Base-by-base conservation (phyloP, 2,329 filamentous ascomycete genomes). In the Colletotrichum endophyticum region DNA sequence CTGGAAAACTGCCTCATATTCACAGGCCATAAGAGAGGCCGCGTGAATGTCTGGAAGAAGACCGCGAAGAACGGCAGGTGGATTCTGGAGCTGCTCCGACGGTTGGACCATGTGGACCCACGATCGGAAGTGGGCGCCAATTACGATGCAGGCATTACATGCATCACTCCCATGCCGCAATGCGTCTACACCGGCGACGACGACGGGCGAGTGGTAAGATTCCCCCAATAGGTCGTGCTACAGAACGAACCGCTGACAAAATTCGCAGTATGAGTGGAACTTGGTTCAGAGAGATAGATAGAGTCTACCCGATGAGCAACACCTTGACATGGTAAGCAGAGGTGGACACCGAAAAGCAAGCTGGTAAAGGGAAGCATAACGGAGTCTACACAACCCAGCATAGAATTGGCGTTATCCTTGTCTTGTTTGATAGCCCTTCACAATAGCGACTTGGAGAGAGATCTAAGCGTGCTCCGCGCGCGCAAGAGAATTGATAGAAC, bases 151-250 rank as follows among this genome's bases (percentile, higher is more conserved):
- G 93, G 94, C 0, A 96, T 99, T 77, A 98, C 95, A 49, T 98
- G 95, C 82, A 94, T 99, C 69, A 89, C 95, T 73, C 94, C 96
- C 4, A 94, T 96, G 90, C 92, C 95, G 70, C 93, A 94, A 78
- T 91, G 94, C 77, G 93, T 99, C 12, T 99, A 98, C 85, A 98
- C 96, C 0, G 97, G 96, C 5, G 97, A 99, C 86, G 97, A 99
- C 78, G 94, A 96, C 78, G 97, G 97, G 34, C 91, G 93, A 88
- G 96, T 99, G 85, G 95, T 97, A 78, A 84, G 86, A 84, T 11
- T 25, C n/a, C 8, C 16, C 30, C 6, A 19, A 15, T 8, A 2
- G 22, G 5, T 7, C 22, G 19, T n/a, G 0, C 2, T 1, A 8
- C 15, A 8, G 15, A 4, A 44, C 25, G 32, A 22, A 67, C 8